Evolutionary conservation across 139 green algal genomes (phyloP).

Genomic region (Spirogloea muscicola): DNA sequence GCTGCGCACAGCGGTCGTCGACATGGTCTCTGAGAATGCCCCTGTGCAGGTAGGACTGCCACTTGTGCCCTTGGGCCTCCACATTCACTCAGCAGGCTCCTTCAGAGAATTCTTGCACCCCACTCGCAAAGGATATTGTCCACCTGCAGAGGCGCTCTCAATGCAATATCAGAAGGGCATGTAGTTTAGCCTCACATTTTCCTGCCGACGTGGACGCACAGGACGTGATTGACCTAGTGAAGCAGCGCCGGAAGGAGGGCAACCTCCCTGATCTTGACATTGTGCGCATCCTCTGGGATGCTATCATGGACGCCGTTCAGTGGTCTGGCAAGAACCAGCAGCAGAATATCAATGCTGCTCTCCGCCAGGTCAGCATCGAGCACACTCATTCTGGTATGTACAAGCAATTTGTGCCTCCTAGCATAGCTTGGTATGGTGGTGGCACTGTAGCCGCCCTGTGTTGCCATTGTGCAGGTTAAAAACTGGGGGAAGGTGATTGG

Average conservation of each 20-base stretch:
- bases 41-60: no score
- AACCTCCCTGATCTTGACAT: conserved; percentile 65
- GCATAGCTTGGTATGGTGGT: neutral
- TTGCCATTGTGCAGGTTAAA: conserved; percentile 57
- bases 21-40: conserved; percentile 58
- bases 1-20: conserved; percentile 61
- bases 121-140: no score
- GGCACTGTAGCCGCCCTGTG: neutral
- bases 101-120: no score
- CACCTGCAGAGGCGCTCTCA: no score
- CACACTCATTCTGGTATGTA: neutral
- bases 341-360: conserved; percentile 67
- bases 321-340: conserved; percentile 86
- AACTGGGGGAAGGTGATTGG: conserved; percentile 71
- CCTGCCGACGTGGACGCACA: no score
- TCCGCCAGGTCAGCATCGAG: conserved; percentile 34
- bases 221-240: conserved; percentile 56
- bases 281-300: conserved; percentile 66
- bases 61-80: no score
- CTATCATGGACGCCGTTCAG: conserved; percentile 71
- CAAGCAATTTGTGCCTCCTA: neutral
- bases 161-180: no score
- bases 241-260: conserved; percentile 69
- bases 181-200: no score
- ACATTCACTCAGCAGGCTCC: no score